phyloP scores from a whole-genome alignment of 768 basidiomycete genomes.

The Auricularia heimuer region DNA sequence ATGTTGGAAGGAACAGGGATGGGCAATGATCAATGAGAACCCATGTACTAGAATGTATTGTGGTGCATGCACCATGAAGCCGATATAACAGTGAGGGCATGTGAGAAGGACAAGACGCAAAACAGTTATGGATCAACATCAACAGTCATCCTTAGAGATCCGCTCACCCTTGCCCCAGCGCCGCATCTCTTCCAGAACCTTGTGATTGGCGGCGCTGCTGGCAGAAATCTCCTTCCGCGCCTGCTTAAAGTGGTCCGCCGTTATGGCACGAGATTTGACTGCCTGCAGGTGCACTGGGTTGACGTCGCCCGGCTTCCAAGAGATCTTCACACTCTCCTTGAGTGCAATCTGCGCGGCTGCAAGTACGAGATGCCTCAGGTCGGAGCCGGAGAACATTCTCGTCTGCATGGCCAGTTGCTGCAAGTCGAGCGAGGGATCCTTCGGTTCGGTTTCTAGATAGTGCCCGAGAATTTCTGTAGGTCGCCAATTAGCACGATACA shows the following conservation, averaged over 20 bases:
- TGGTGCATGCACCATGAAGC: too few relatives aligned
- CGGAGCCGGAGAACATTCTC: slow-evolving; percentile 28
- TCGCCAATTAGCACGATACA: background rate
- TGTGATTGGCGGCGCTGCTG: background rate
- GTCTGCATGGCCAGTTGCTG: slow-evolving; percentile 14
- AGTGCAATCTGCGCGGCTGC: slow-evolving; percentile 28
- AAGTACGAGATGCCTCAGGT: slow-evolving; percentile 32
- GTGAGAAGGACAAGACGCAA: too few relatives aligned
- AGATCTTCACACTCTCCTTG: slow-evolving; percentile 25
- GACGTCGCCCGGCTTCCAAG: slow-evolving; percentile 18
- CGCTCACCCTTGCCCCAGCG: background rate
- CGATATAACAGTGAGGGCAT: too few relatives aligned
- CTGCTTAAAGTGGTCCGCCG: slow-evolving; percentile 20
- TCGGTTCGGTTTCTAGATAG: slow-evolving; percentile 21
- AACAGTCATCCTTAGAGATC: too few relatives aligned
- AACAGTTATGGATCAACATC: too few relatives aligned
- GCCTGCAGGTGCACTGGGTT: background rate
- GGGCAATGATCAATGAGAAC: too few relatives aligned
- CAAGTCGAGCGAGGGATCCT: slow-evolving; percentile 17
- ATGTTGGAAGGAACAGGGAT: too few relatives aligned
- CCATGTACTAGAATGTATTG: too few relatives aligned
- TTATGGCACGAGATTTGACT: background rate
- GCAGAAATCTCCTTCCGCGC: slow-evolving; percentile 27
- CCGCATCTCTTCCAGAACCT: background rate
- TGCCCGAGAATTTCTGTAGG: slow-evolving; percentile 25